Evolutionary conservation across 805 yeast genomes (phyloP), one percentile per base, ranked within the genome.

Genomic region (Pichia membranifaciens): DNA sequence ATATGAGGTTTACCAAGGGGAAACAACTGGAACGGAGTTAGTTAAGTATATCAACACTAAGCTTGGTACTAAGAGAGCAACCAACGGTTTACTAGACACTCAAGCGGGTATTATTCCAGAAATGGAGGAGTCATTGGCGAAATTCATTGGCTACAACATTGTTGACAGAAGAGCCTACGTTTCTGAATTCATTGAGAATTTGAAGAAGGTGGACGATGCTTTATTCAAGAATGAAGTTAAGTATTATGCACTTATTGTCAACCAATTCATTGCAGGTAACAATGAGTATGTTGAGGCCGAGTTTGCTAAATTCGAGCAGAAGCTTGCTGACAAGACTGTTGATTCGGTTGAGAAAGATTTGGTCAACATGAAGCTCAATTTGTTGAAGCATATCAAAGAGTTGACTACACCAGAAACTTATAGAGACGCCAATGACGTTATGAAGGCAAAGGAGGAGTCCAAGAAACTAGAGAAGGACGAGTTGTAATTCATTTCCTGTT

Each of bases 321-420:
- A 81, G 23, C 50, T 81, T 34, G 49, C 54, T 29, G 66, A 66
- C 16, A 67, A 66, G 15, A 60, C 65, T 39, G 55, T 80, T 44
- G 64, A 64, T 34, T 58, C 61, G 10, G 65, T 58, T n/a, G 71
- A 76, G 35, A 61, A 66, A 17, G 89, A 83, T 55, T 70, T 73
- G 48, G 68, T 81, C 58, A 64, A 66, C 51, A 70, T 70, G 57
- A 71, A 83, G 57, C 54, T 71, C 44, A 83, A 83, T 55, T 57
- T 62, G 33, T 66, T 70, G 41, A 45, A 51, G 12, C 50, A 44
- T 31, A 37, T 49, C 39, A 51, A 54, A 17, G 38, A 44, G n/a
- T 50, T 47, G 18, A 43, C 46, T 37, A 51, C 55, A 22, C 52
- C 51, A 5, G 51, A 53, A 40, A 51, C 61, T 6, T 52, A 52